phyloP scores from a whole-genome alignment of 768 basidiomycete genomes.

The Kockovaella imperatae region DNA sequence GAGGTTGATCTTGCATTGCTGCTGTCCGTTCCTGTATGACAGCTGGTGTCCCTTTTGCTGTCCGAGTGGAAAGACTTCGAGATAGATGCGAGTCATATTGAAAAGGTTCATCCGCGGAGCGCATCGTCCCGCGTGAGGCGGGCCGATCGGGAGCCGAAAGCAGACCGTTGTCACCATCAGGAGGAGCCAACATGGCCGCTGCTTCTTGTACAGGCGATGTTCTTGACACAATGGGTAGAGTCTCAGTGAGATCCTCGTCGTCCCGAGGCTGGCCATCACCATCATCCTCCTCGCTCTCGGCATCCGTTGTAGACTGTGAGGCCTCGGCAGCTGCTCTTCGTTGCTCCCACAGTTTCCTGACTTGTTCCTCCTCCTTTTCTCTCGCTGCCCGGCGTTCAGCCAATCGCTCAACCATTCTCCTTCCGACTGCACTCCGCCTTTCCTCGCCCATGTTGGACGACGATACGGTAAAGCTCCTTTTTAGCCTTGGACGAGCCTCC shows the following conservation, averaged over 20 bases:
- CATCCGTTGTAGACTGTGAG: not conserved
- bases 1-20: no score
- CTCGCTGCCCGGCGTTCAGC: constrained; percentile 33
- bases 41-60: constrained; percentile 18
- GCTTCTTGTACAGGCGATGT: not conserved
- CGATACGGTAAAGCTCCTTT: constrained; percentile 41
- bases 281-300: constrained; percentile 7
- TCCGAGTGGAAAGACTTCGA: constrained; percentile 30
- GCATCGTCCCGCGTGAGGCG: constrained; percentile 23
- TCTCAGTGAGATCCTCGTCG: not conserved
- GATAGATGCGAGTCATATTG: constrained; percentile 40
- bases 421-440: constrained; percentile 42
- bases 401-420: constrained; percentile 44
- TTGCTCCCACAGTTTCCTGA: constrained; percentile 25
- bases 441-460: constrained; percentile 41
- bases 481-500: constrained; percentile 26
- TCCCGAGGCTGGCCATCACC: constrained; percentile 2
- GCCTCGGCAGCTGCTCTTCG: constrained; percentile 9
- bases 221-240: not conserved
- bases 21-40: constrained; percentile 3
- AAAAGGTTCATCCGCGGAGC: constrained; percentile 34
- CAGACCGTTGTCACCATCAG: constrained; percentile 1
- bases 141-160: constrained; percentile 24
- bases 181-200: not conserved
- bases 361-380: constrained; percentile 33